Base-by-base conservation (phyloP, 352 stramenopile species). In the Globisporangium alternatum region DNA sequence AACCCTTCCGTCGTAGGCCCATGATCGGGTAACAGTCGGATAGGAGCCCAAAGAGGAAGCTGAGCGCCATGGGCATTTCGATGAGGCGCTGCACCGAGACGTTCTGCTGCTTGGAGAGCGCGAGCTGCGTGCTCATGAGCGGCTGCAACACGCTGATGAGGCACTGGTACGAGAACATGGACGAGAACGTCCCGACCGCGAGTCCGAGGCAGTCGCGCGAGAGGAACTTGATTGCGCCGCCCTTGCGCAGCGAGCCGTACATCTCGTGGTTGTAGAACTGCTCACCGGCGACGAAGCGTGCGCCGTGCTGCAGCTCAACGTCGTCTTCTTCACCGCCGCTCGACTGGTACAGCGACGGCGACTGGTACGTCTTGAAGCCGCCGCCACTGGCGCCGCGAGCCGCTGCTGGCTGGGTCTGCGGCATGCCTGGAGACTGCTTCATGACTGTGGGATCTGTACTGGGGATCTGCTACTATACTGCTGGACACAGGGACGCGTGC, bases 11-110 rank as follows among this genome's bases (percentile, higher is more conserved):
- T 22, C 87, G 89, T 19, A 93, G 77, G 2, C 91, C 90, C 75
- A 90, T 89, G 74, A 97, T 94, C 37, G 93, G 91, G 65, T 96
- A 93, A 55, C 81, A 96, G 68, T 98, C 90, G 19, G 81, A 96
- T 13, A 97, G 63, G 2, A 98, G 72, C 35, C 91, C 91, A 44
- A 97, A 80, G 13, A 97, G 73, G 48, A 97, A 91, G 72, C 91
- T 97, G 53, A 97, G 80, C 17, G 78, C 83, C 82, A 91, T 96
- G 31, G 91, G 89, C 62, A 98, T 75, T 48, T 95, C 74, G 35
- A 96, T 81, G 9, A 90, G 68, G 10, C 81, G 82, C 37, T 77
- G 62, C 4, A 84, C 77, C 2, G 78, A 68, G n/a, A 75, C 56
- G 60, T 78, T 73, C 65, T 89, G 44, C 19, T 74, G 62, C 19